Evolutionary conservation across 148 eudicot species (phyloP).

Genomic region (Talinum fruticosum): DNA sequence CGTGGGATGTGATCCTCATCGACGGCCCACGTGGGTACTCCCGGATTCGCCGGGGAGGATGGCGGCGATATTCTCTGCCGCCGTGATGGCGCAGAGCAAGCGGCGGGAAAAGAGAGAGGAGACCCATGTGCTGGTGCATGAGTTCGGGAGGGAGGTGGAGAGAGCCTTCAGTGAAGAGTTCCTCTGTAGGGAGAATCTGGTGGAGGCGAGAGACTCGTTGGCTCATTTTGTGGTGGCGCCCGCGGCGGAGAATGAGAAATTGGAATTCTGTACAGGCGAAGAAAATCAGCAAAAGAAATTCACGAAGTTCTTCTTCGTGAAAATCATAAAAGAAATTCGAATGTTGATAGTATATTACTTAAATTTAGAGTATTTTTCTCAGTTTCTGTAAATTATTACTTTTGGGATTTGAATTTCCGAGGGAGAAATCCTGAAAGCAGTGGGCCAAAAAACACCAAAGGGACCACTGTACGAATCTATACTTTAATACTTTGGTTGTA

Average conservation of each 20-base stretch:
- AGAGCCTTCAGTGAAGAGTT: conserved; percentile 64
- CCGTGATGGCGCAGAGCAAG: conserved; percentile 63
- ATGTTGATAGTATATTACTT: not conserved
- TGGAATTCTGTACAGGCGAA: conserved; percentile 39
- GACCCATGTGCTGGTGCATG: conserved; percentile 84
- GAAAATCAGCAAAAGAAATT: not conserved
- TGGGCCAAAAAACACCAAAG: not conserved
- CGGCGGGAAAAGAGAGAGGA: conserved; percentile 15
- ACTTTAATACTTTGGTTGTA: not conserved
- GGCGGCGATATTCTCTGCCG: conserved; percentile 71
- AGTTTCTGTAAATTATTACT: not conserved
- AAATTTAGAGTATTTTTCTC: not conserved
- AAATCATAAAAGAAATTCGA: not conserved
- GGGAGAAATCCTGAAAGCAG: not conserved
- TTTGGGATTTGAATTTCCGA: not conserved
- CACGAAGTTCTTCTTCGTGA: not conserved
- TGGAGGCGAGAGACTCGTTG: conserved; percentile 42
- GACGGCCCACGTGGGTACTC: conserved; percentile 76
- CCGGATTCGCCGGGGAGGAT: conserved; percentile 58
- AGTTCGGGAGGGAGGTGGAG: conserved; percentile 67
- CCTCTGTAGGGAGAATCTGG: conserved; percentile 71
- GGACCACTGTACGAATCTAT: not conserved
- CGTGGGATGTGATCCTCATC: conserved; percentile 69
- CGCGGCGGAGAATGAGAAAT: conserved; percentile 10
- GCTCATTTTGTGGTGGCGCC: conserved; percentile 62